Conservation (phyloP, 139 green algal species). For the Gonium pectorale region DNA sequence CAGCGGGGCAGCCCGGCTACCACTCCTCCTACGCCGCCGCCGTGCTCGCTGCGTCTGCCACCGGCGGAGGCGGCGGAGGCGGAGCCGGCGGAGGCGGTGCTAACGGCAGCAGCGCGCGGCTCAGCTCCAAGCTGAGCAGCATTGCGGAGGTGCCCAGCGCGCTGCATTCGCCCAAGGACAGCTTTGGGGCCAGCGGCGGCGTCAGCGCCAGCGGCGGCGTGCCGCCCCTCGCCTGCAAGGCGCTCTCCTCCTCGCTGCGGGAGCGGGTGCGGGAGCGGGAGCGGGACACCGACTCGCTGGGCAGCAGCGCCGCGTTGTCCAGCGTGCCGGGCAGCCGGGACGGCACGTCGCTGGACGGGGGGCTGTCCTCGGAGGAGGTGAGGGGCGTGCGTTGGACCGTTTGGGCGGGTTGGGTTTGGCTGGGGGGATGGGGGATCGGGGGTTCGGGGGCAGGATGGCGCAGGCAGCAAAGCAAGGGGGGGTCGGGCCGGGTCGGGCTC, state of each 20-base stretch:
- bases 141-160: constrained; percentile 15
- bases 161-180: background rate
- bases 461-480: too few species aligned
- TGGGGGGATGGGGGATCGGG: background rate
- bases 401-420: background rate
- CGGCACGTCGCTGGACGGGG: background rate
- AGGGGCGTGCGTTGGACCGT: background rate
- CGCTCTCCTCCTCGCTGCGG: too few species aligned
- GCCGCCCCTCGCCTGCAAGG: too few species aligned
- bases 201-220: too few species aligned
- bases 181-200: background rate
- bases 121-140: constrained; percentile 18
- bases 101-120: background rate
- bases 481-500: too few species aligned
- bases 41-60: background rate
- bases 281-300: too few species aligned
- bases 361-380: background rate
- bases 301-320: background rate
- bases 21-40: too few species aligned
- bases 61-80: background rate
- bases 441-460: background rate
- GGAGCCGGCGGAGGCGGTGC: background rate
- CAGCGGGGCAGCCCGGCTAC: too few species aligned
- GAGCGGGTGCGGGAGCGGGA: too few species aligned
- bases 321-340: background rate